phyloP scores from a whole-genome alignment of 352 stramenopile species.

The Pythium angustatum region DNA sequence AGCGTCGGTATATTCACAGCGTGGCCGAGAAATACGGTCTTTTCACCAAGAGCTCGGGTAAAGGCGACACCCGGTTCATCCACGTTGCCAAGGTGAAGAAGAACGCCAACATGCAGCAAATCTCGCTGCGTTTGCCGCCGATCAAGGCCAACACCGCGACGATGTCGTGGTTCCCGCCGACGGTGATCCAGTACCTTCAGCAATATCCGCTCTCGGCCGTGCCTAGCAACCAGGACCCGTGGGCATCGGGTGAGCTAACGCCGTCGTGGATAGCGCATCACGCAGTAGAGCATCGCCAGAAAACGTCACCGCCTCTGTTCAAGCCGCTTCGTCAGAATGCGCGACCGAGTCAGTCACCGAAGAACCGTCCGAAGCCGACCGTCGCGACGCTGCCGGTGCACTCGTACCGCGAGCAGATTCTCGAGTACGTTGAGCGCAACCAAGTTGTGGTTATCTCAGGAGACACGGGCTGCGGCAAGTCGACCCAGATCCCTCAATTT shows the following conservation, averaged over 20 bases:
- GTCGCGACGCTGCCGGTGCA: slow-evolving; percentile 55
- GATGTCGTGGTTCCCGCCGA: slow-evolving; percentile 44
- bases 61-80: slow-evolving; percentile 63
- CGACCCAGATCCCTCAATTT: slow-evolving; percentile 93
- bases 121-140: slow-evolving; percentile 55
- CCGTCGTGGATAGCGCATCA: slow-evolving; percentile 37
- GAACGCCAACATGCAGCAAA: slow-evolving; percentile 73
- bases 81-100: slow-evolving; percentile 84
- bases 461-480: slow-evolving; percentile 95
- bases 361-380: slow-evolving; percentile 12
- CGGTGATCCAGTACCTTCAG: slow-evolving; percentile 46
- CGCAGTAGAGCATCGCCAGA: slow-evolving; percentile 1
- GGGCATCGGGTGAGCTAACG: slow-evolving; percentile 16
- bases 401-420: slow-evolving; percentile 63
- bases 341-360: not conserved
- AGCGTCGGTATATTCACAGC: slow-evolving; percentile 81
- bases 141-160: slow-evolving; percentile 36
- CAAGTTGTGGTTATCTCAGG: slow-evolving; percentile 92
- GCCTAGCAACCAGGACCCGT: slow-evolving; percentile 19
- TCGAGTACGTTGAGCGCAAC: slow-evolving; percentile 64
- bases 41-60: slow-evolving; percentile 83
- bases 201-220: slow-evolving; percentile 33
- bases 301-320: slow-evolving; percentile 33
- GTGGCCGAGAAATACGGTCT: slow-evolving; percentile 79
- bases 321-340: slow-evolving; percentile 37